A percentile compares a stretch with the other conserved stretches of the same genome.
phyloP scores from a whole-genome alignment of 805 yeast genomes.

The Candida sonorensis region DNA sequence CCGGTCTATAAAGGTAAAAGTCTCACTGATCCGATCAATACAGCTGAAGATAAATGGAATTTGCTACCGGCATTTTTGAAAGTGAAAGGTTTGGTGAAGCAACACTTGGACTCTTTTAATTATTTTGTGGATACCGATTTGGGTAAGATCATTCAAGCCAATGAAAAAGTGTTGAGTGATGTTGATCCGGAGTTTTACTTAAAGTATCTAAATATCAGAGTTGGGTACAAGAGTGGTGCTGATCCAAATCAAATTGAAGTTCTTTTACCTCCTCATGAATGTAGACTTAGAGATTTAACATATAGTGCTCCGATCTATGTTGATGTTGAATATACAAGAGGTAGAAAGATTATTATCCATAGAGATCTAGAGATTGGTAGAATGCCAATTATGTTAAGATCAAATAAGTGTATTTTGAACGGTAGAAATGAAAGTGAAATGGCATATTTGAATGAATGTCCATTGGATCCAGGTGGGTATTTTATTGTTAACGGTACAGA shows the following conservation, averaged over 20 bases:
- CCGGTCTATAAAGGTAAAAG: slow-evolving; percentile 83
- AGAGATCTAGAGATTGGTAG: slow-evolving; percentile 91
- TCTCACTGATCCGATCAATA: slow-evolving; percentile 78
- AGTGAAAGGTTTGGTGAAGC: slow-evolving; percentile 94
- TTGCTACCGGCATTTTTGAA: slow-evolving; percentile 90
- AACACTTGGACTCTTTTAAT: slow-evolving; percentile 96
- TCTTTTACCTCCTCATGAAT: slow-evolving; percentile 84
- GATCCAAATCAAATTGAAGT: slow-evolving; percentile 44
- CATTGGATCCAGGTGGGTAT: slow-evolving; percentile 98
- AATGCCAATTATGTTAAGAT: slow-evolving; percentile 97
- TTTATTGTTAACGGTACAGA: slow-evolving; percentile 97
- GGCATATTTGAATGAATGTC: slow-evolving; percentile 91
- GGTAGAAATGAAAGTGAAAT: slow-evolving; percentile 74
- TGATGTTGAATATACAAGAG: slow-evolving; percentile 95
- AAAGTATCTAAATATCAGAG: slow-evolving; percentile 87
- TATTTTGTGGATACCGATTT: slow-evolving; percentile 91
- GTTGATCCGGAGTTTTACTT: slow-evolving; percentile 96
- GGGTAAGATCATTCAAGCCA: slow-evolving; percentile 87
- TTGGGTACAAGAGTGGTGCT: slow-evolving; percentile 70
- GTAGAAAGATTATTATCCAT: slow-evolving; percentile 84
- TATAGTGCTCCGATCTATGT: slow-evolving; percentile 94
- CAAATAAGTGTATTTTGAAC: slow-evolving; percentile 81
- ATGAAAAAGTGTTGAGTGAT: slow-evolving; percentile 81
- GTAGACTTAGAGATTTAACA: slow-evolving; percentile 88
- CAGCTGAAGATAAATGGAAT: slow-evolving; percentile 97